Base-by-base conservation (phyloP, 2,329 filamentous ascomycete species). In the Coniochaeta sp. region DNA sequence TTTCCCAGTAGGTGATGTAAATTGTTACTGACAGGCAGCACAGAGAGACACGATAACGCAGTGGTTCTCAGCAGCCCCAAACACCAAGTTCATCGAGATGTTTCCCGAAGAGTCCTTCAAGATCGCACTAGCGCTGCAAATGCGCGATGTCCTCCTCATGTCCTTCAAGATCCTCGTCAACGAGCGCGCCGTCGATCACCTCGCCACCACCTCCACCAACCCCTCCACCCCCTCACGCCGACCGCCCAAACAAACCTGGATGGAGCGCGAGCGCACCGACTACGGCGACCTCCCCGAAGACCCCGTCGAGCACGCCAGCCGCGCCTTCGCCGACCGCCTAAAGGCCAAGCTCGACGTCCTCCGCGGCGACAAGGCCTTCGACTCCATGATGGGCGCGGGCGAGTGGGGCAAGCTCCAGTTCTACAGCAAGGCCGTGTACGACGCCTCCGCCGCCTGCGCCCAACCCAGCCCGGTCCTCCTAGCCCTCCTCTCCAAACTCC, bases 151-250 rank as follows among this genome's bases (percentile, higher is more conserved):
- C 2, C 67, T 74, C 0, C 71, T 71, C 28, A 60, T 67, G 18
- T 71, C 82, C 0, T 87, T 85, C 57, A 71, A 74, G 10, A 75
- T 85, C 24, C 70, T 87, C 4, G 83, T 86, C 20, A 81, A 77
- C 16, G 84, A 88, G 59, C 71, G 78, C 49, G 83, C 82, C 3
- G 60, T 86, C 12, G 70, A 67, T 65, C 53, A 69, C 33, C 62
- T 70, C 22, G 65, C 71, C 7, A 63, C 61, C 18, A 49, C 22
- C 16, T 22, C 38, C 18, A 42, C 38, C 3, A 26, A 26, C 48
- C 45, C 20, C 48, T 51, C 5, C 53, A 51, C n/a, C 46, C 45
- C 14, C n/a, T n/a, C n/a, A n/a, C n/a, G n/a, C n/a, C n/a, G n/a
- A n/a, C n/a, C n/a, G n/a, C n/a, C n/a, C n/a, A n/a, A n/a, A n/a